Evolutionary conservation across 192 early-diverging fungal genomes (phyloP), one percentile per base, ranked within the genome.

Genomic region (Backusella macrospora): DNA sequence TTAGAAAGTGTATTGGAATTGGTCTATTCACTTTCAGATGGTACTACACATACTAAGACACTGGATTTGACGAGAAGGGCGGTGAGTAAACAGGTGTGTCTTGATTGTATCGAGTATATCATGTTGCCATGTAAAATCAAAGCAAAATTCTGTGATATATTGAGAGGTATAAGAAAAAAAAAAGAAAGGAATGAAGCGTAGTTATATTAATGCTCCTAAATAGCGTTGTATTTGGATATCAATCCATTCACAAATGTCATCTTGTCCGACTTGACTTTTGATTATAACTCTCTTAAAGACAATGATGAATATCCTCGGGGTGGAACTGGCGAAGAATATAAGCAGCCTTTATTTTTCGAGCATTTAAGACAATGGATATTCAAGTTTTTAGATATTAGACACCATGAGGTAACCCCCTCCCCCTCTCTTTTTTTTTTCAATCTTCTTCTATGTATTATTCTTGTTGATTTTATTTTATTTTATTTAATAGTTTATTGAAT

Each of bases 181-280:
- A n/a, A n/a, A n/a, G n/a, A n/a, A n/a, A n/a, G n/a, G n/a, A n/a
- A n/a, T n/a, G n/a, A n/a, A n/a, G n/a, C n/a, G 29, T 34, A 34
- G 29, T 34, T 34, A 34, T 13, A 6, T 10, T n/a, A 68, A 13
- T 3, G 7, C 23, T 5, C 46, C 12, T 47, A 37, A 26, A 15
- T 44, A 69, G 73, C 40, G 14, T 49, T 75, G 18, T 68, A 75
- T 44, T 21, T 75, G n/a, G 55, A 75, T 18, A 55, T 62, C 37
- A 55, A 66, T 12, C 67, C 73, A 13, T 68, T 62, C 59, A 67
- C 52, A 62, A 52, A 75, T 62, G 73, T 75, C 8, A 37, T 75
- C 10, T 40, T 75, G n/a, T 69, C 73, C 16, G 73, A 75, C 26
- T 75, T 75, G 37, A 75, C 73, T 16, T 62, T 75, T 23, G 29